Base-by-base conservation (phyloP, 2,329 filamentous ascomycete species). In the Colletotrichum cordylinicola region DNA sequence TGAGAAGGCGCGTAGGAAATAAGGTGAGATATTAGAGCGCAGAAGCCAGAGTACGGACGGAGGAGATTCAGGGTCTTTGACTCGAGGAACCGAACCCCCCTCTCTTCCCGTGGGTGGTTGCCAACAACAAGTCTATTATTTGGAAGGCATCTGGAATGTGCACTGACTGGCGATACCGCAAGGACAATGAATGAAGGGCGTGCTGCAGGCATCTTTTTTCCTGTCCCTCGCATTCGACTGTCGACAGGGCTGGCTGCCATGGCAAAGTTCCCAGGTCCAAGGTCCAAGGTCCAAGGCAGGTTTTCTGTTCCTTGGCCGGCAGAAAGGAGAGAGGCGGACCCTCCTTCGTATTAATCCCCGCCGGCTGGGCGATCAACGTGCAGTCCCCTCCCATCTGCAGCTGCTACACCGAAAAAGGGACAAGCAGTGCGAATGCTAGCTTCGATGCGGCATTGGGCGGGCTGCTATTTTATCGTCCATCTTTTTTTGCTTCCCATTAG, bases 291-390 rank as follows among this genome's bases (percentile, higher is more conserved):
- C 73, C 73, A 68, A 68, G 64, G 73, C 64, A 73, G 65, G 70
- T 68, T 67, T 67, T 48, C 70, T 52, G n/a, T 72, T 72, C 56
- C 55, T 75, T 70, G 69, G 73, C 33, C 33, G 69, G 69, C 69
- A 75, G 69, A 62, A 61, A 75, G 55, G 61, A 52, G 61, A 72
- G 61, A 72, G 48, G 64, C 64, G 70, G 70, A 69, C 58, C 64
- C 70, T 69, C 64, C 37, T 75, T 76, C 74, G 74, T 76, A 76
- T 76, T 76, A 35, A 75, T 68, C 74, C 74, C 70, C 70, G 74
- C 65, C 37, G 70, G 58, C 48, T 74, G 74, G 65, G 70, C 58
- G 70, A 74, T 74, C 74, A 65, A 65, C 35, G 61, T 52, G 55
- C 56, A 60, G 37, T 29, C 74, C 70, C 52, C 58, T 24, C 73